These are phyloP conservation scores for Oehlia diaphana DNA, from an alignment of 192 early-diverging fungal species.

Conservation along the genomic window DNA sequence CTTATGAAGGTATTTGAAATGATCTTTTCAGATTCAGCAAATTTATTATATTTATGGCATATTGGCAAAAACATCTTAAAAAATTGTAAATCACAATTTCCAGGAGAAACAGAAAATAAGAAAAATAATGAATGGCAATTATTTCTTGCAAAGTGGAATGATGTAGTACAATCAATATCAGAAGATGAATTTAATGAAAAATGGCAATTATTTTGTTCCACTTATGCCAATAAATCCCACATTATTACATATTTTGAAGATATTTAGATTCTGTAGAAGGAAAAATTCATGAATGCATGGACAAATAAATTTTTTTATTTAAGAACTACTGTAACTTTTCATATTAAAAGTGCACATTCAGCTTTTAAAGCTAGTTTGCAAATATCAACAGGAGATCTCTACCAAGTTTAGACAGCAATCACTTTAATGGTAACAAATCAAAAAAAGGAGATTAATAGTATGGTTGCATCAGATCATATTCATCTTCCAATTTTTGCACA, in stretches of 20 bases:
- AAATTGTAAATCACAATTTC: not conserved
- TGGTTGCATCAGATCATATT: not conserved
- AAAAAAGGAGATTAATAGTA: not conserved
- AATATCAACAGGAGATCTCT: not conserved
- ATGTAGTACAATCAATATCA: not conserved
- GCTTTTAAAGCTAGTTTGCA: not conserved
- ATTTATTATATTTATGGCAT: conserved; percentile 9
- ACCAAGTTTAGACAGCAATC: not conserved
- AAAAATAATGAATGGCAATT: not conserved
- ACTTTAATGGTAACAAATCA: not conserved
- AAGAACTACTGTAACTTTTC: not conserved
- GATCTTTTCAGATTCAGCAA: conserved; percentile 4
- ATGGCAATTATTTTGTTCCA: not conserved
- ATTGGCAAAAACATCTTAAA: not conserved
- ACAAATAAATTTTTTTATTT: not conserved
- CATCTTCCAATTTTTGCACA: not conserved
- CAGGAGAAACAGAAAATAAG: not conserved
- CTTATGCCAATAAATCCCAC: not conserved
- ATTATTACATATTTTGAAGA: not conserved
- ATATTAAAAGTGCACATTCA: not conserved
- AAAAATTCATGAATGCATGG: not conserved
- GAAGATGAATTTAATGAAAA: not conserved
- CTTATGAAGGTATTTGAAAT: not conserved
- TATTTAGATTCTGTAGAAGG: not conserved
- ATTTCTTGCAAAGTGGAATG: not conserved